These are phyloP conservation scores for Penicillium sp. DNA, from an alignment of 2,329 filamentous ascomycete genomes.

Conservation along the genomic window DNA sequence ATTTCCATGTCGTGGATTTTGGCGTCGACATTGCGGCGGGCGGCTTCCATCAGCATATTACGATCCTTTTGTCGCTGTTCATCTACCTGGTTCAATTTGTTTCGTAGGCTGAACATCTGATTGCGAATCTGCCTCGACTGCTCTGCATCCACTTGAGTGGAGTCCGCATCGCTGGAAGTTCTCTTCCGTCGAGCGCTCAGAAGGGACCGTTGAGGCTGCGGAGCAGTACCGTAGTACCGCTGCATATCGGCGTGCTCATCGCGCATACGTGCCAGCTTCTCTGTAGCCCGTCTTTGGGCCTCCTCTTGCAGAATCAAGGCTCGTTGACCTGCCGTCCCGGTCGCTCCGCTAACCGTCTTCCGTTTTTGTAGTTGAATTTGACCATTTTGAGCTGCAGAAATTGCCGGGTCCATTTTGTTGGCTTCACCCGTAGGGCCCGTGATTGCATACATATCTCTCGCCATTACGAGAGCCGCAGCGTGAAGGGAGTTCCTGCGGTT, in stretches of 20 bases:
- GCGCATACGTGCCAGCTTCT: constrained; percentile 78
- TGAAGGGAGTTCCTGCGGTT: constrained; percentile 71
- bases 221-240: constrained; percentile 72
- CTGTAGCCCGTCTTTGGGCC: constrained; percentile 81
- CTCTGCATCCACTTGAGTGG: constrained; percentile 64
- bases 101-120: constrained; percentile 78
- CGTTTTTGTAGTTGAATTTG: constrained; percentile 37
- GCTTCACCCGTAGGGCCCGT: constrained; percentile 47
- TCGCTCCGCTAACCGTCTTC: constrained; percentile 32
- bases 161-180: constrained; percentile 66
- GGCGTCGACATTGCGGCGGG: constrained; percentile 82
- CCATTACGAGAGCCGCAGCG: constrained; percentile 86
- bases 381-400: constrained; percentile 37
- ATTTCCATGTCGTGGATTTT: constrained; percentile 80
- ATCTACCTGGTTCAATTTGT: constrained; percentile 55
- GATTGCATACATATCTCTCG: constrained; percentile 76
- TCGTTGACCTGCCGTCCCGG: constrained; percentile 26
- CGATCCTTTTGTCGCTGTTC: constrained; percentile 67
- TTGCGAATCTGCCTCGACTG: constrained; percentile 71
- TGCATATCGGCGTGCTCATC: constrained; percentile 69
- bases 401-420: constrained; percentile 20
- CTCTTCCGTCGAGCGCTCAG: constrained; percentile 62
- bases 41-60: constrained; percentile 72
- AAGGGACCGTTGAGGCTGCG: constrained; percentile 47
- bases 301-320: constrained; percentile 70